Evolutionary conservation across 2,329 filamentous ascomycete species (phyloP), one percentile per base, ranked within the genome.

Genomic region (Cytospora mali): DNA sequence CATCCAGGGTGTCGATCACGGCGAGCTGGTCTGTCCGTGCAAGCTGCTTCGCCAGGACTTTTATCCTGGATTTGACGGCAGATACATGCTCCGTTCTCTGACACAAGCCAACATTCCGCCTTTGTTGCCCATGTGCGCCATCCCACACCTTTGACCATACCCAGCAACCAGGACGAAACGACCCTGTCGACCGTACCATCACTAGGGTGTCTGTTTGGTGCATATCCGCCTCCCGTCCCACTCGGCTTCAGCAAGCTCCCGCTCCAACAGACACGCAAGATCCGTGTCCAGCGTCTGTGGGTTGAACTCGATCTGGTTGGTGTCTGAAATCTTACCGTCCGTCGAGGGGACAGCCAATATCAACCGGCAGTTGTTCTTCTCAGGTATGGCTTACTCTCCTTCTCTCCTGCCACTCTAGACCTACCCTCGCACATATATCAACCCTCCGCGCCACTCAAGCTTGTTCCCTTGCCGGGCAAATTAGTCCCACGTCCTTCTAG

Each of bases 391-490:
- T 55, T 28, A 27, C 39, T 55, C 27, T 62, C 29, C 46, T 50
- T 62, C 28, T 53, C 35, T 28, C 61, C 10, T 25, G 21, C 35
- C 50, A 49, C 58, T 67, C 62, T 71, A 71, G 54, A 62, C 53
- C 51, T 64, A 71, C 70, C 69, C 66, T 70, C 64, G 64, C 68
- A 71, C 71, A 72, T 71, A 71, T 71, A 71, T 69, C 64, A 62
- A 60, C 64, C 64, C 61, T 66, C 62, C 65, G 66, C 50, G 50
- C 64, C 64, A 61, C 64, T 48, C 54, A 52, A 51, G 25, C 57
- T 28, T 46, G 27, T 27, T 51, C 39, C 31, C 61, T 55, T 54
- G 53, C 53, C 50, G 61, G 39, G 53, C 25, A 42, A 14, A 50
- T 58, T 46, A 46, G 58, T 58, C 58, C 51, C 31, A 60, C 56